Evolutionary conservation across 768 basidiomycete species (phyloP).

Genomic region (Strobilomyces confusus): DNA sequence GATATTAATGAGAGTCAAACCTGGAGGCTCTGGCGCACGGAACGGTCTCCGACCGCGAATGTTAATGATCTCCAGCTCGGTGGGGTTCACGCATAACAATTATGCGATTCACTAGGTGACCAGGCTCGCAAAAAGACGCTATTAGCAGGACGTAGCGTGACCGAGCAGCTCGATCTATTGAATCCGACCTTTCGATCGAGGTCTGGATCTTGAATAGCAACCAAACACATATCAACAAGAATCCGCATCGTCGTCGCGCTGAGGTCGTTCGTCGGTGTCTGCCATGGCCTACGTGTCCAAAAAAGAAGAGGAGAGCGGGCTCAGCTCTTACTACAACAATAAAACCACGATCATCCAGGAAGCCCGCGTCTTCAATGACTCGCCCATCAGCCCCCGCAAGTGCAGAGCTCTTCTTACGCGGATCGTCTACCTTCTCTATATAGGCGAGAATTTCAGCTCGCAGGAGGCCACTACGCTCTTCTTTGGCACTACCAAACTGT

Average conservation of each 20-base stretch:
- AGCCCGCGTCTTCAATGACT: constrained; percentile 98
- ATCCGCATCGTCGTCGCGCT: constrained; percentile 8
- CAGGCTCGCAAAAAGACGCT: too few relatives aligned
- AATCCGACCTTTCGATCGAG: too few relatives aligned
- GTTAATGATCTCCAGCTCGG: neutral
- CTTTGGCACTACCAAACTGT: constrained; percentile 98
- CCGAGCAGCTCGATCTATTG: too few relatives aligned
- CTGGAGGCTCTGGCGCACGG: neutral
- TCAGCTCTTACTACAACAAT: constrained; percentile 92
- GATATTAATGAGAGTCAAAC: neutral
- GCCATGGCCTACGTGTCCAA: constrained; percentile 81
- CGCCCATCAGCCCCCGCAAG: constrained; percentile 96
- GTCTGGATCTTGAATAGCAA: neutral
- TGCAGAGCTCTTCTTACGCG: constrained; percentile 94
- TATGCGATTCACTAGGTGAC: neutral
- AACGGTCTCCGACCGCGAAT: too few relatives aligned
- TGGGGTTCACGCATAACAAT: neutral
- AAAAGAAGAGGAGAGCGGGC: constrained; percentile 94
- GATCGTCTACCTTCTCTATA: constrained; percentile 94
- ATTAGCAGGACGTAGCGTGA: too few relatives aligned
- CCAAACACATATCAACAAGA: constrained; percentile 26
- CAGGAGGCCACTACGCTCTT: constrained; percentile 98
- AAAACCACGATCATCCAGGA: constrained; percentile 98
- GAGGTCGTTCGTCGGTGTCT: constrained; percentile 35
- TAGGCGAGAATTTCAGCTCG: constrained; percentile 90